Base-by-base conservation (phyloP, 352 stramenopile genomes). In the Globisporangium megalacanthum region DNA sequence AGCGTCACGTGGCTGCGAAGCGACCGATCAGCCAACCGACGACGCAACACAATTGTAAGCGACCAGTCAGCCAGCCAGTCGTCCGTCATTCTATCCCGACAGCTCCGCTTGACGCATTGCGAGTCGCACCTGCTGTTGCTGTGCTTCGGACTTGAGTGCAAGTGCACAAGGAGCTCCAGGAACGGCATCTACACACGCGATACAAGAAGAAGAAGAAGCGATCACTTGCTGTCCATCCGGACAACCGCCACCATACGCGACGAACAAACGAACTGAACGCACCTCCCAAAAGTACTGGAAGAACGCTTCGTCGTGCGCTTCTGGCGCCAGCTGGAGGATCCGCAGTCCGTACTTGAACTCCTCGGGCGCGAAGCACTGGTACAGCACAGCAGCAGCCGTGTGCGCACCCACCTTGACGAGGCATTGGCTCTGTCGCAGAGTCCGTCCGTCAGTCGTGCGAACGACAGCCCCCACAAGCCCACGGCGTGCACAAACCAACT, bases 231-330 rank as follows among this genome's bases (percentile, higher is more conserved):
- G 11, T 17, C 8, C 17, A 9, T 25, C 22, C 31, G 5, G 20
- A 22, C 41, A 60, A 7, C 13, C 5, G 5, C 33, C 48, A 41
- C n/a, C 6, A 31, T 1, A 14, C 6, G 31, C 35, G 10, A 6
- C 25, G n/a, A 62, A 20, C 25, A 14, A 62, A 20, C 25, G 22
- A 11, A n/a, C 6, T 11, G 5, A 47, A 51, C 61, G 15, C 72
- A 90, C 80, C 80, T 89, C 76, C 81, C 82, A 94, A 67, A 92
- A 91, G 62, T 91, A 92, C 77, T 94, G 84, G 53, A 92, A 94
- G 59, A 91, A 91, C 14, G 65, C 67, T 2, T 84, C 66, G 53
- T 92, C 80, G 58, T 92, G 82, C 7, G 69, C 72, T 54, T 89
- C 77, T 8, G 84, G 82, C n/a, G 81, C 60, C 22, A 84, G 59